Evolutionary conservation across 179 eudicot genomes (phyloP), one percentile per base, ranked within the genome.

Genomic region (Sideroxylon spinosum): DNA sequence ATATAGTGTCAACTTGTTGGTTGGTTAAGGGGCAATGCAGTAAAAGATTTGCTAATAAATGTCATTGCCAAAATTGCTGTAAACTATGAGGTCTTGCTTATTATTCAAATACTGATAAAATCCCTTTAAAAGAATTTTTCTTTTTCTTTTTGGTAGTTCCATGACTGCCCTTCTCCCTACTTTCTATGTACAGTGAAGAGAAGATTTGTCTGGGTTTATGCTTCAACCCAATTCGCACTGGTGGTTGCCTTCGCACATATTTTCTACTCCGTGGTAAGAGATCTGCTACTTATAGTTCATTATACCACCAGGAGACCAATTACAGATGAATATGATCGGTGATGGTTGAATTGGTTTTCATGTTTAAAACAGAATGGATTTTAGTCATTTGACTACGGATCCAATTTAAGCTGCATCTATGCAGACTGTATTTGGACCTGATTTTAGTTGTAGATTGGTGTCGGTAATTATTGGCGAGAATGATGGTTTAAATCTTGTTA

Each of bases 141-240:
- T 28, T 72, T 26, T 70, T 70, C 26, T 70, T 50, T 12, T 48
- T 23, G n/a, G 32, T 72, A 3, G 48, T 72, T 69, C 29, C 0
- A 48, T 65, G 19, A 74, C 25, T 57, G 60, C 49, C 26, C 68
- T 64, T 37, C 44, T 64, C 52, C 44, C 17, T 37, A 67, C 70
- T 64, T 79, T 48, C 16, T 64, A 32, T 32, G 17, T 81, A 68
- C 81, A 95, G 99, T 92, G 82, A 85, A 79, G 76, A 90, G 92
- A 84, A 89, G 87, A 82, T 91, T 80, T 80, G 89, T 94, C 29
- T 95, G 99, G 99, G 75, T 92, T 22, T 95, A 95, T 85, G 96
- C 99, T 59, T 81, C 87, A 61, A 64, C 79, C 22, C 99, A 95
- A 46, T 94, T 94, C 78, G 77, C 84, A 16, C 76, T 95, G 52